Percentiles rank a stretch among this genome's conserved stretches.
These are phyloP conservation scores for Fusarium sp. DNA, from an alignment of 2,329 filamentous ascomycete species.

Conservation along the genomic window DNA sequence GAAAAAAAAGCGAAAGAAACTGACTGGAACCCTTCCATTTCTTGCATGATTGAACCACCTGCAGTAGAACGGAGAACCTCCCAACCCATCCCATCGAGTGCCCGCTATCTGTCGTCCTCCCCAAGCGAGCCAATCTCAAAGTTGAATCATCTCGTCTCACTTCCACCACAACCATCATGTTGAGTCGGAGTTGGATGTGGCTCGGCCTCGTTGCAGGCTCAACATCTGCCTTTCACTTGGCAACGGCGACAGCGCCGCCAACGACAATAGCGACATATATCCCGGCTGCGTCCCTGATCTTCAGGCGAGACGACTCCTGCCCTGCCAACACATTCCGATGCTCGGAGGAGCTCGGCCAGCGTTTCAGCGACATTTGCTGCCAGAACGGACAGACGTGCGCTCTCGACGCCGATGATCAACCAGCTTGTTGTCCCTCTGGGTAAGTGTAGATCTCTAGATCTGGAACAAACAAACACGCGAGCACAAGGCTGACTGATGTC, in stretches of 20 bases:
- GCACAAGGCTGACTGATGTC: neutral
- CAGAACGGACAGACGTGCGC: constrained; percentile 62
- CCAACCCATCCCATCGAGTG: constrained; percentile 1
- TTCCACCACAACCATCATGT: constrained; percentile 31
- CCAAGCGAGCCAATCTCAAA: neutral
- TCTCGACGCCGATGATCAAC: constrained; percentile 59
- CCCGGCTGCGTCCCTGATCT: constrained; percentile 37
- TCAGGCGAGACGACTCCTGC: constrained; percentile 52
- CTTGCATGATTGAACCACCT: constrained; percentile 27
- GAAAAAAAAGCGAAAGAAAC: constrained; percentile 5
- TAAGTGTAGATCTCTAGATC: constrained; percentile 47
- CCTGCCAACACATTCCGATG: constrained; percentile 64
- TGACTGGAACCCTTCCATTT: constrained; percentile 4
- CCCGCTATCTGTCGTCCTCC: neutral
- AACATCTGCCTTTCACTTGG: constrained; percentile 31
- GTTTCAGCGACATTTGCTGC: constrained; percentile 64
- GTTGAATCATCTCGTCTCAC: constrained; percentile 8
- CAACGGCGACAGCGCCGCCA: constrained; percentile 23
- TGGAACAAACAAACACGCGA: neutral
- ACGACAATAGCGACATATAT: constrained; percentile 32
- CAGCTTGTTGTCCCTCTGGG: constrained; percentile 67
- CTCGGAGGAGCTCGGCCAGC: constrained; percentile 57
- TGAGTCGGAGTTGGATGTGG: constrained; percentile 34
- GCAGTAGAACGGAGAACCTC: constrained; percentile 23
- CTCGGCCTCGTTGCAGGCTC: constrained; percentile 36